Conservation (phyloP, 2,329 filamentous ascomycete species). For the Pseudogymnoascus sp. region DNA sequence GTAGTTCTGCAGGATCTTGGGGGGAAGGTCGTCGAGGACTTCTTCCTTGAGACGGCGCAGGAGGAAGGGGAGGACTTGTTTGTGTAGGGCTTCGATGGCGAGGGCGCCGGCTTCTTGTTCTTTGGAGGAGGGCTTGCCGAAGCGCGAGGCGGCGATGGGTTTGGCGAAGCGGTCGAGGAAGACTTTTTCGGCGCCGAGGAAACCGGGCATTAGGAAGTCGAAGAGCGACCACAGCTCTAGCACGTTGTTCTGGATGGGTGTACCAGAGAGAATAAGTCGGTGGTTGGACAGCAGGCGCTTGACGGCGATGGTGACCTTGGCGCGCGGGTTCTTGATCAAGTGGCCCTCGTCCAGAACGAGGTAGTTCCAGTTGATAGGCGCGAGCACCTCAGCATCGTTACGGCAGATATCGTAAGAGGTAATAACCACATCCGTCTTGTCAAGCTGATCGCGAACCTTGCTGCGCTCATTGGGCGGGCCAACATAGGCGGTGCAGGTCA, state of each 20-base stretch:
- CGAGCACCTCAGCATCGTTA: constrained; percentile 82
- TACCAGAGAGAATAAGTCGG: constrained; percentile 89
- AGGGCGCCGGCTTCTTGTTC: constrained; percentile 95
- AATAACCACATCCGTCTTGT: constrained; percentile 81
- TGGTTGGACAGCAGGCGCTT: constrained; percentile 88
- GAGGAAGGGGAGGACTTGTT: constrained; percentile 94
- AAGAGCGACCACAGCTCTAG: constrained; percentile 96
- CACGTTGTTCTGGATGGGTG: constrained; percentile 96
- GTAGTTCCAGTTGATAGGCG: constrained; percentile 89
- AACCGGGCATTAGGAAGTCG: constrained; percentile 98
- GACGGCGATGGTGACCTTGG: constrained; percentile 88
- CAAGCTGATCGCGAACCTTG: constrained; percentile 58
- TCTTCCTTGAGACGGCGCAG: constrained; percentile 95
- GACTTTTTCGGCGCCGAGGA: constrained; percentile 88
- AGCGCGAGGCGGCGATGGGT: constrained; percentile 82
- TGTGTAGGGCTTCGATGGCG: constrained; percentile 96
- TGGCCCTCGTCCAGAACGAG: constrained; percentile 95
- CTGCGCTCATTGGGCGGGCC: constrained; percentile 76
- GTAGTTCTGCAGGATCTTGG: constrained; percentile 98
- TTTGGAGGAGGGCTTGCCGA: constrained; percentile 94
- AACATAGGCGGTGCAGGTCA: constrained; percentile 82
- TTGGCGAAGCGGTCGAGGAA: constrained; percentile 91
- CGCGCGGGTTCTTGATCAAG: constrained; percentile 96
- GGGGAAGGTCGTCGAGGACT: constrained; percentile 88
- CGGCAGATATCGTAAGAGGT: constrained; percentile 98